A percentile compares a stretch with the other conserved stretches of the same genome.
phyloP scores from a whole-genome alignment of 164 flowering plant genomes.

The Piper betle region DNA sequence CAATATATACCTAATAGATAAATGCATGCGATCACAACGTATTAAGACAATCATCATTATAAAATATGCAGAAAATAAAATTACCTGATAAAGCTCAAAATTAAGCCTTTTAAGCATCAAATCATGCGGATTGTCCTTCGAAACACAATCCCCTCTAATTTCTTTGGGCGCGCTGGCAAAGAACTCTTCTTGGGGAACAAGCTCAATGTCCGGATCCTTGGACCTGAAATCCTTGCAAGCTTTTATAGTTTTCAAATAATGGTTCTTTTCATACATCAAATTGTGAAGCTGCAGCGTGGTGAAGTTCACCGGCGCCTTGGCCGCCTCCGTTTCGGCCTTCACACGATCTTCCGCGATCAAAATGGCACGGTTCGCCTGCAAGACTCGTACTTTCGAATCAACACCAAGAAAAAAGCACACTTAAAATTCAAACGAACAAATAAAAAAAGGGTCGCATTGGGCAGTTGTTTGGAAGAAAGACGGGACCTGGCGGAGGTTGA shows the following conservation, averaged over 20 bases:
- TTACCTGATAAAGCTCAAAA: constrained; percentile 85
- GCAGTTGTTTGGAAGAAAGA: neutral
- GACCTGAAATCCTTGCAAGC: constrained; percentile 94
- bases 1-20: too few species aligned
- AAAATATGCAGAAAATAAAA: neutral
- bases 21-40: neutral
- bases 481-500: constrained; percentile 73
- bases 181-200: constrained; percentile 80
- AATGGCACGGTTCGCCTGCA: constrained; percentile 68
- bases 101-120: constrained; percentile 85
- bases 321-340: constrained; percentile 77
- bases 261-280: constrained; percentile 91
- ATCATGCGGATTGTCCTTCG: constrained; percentile 55
- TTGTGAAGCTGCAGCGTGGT: constrained; percentile 92
- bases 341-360: constrained; percentile 79
- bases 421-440: neutral
- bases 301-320: constrained; percentile 91
- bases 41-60: neutral
- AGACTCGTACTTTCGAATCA: neutral
- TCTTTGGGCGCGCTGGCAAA: constrained; percentile 64
- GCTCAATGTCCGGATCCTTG: constrained; percentile 85
- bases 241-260: constrained; percentile 87
- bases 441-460: neutral
- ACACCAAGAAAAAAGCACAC: neutral
- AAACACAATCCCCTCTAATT: constrained; percentile 32